Evolutionary conservation across 768 basidiomycete species (phyloP).

Genomic region (Rickenella mellea): DNA sequence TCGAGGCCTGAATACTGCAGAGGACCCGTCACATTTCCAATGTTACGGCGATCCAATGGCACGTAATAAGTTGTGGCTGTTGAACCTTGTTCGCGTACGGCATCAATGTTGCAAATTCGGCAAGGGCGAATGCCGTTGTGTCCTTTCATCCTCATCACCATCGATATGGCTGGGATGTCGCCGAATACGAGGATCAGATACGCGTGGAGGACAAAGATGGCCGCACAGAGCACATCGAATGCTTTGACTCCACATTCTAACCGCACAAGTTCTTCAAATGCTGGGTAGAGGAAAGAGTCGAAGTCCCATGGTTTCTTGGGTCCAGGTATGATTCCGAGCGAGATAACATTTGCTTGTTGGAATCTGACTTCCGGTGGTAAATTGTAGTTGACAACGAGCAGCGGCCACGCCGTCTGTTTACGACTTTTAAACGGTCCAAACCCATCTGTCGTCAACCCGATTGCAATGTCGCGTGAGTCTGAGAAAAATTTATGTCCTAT

Average conservation of each 20-base stretch:
- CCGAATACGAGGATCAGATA: conserved; percentile 21
- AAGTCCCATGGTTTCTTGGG: conserved; percentile 31
- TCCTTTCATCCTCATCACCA: conserved; percentile 29
- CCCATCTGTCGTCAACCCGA: conserved; percentile 33
- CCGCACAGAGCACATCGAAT: conserved; percentile 16
- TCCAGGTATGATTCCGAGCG: conserved; percentile 35
- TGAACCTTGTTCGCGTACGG: conserved; percentile 11
- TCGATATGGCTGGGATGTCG: conserved; percentile 22
- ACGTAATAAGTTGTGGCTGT: conserved; percentile 15
- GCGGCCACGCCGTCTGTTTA: conserved; percentile 26
- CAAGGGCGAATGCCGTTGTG: conserved; percentile 29
- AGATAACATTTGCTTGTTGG: conserved; percentile 25
- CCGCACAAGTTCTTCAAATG: conserved; percentile 24
- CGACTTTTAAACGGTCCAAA: conserved; percentile 28
- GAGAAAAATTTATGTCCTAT: conserved; percentile 24
- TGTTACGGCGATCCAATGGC: no score
- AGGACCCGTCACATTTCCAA: background rate
- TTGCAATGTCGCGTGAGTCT: conserved; percentile 28
- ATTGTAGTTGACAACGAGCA: conserved; percentile 34
- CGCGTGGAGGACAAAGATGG: conserved; percentile 19
- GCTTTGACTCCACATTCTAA: conserved; percentile 29
- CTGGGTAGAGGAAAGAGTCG: conserved; percentile 27
- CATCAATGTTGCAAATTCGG: conserved; percentile 26
- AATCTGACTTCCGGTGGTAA: conserved; percentile 29
- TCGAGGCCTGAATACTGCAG: background rate